A percentile compares a stretch with the other conserved stretches of the same genome.
phyloP scores from a whole-genome alignment of 352 stramenopile species.

The Pythium utonaiense region DNA sequence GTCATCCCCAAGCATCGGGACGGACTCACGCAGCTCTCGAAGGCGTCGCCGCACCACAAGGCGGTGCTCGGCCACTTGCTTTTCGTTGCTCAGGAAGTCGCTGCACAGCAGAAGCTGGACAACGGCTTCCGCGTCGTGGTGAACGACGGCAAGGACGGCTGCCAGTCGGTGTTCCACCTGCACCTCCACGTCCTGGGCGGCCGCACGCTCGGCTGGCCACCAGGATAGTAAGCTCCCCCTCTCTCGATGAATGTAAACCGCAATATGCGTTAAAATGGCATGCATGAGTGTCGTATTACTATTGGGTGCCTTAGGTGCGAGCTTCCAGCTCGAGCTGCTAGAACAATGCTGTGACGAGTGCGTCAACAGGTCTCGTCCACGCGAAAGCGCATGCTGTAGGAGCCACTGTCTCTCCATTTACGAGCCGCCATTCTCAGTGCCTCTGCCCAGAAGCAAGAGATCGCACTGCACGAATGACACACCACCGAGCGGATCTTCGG shows the following conservation, averaged over 20 bases:
- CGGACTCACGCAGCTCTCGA: slow-evolving; percentile 89
- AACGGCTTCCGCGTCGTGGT: slow-evolving; percentile 96
- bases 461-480: too few species aligned
- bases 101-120: slow-evolving; percentile 88
- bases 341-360: too few species aligned
- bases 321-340: too few species aligned
- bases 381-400: too few species aligned
- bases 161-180: slow-evolving; percentile 87
- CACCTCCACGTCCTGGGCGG: slow-evolving; percentile 95
- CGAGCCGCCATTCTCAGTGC: too few species aligned
- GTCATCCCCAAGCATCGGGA: slow-evolving; percentile 96
- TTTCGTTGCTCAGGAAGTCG: slow-evolving; percentile 91
- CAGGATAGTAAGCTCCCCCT: slow-evolving; percentile 51
- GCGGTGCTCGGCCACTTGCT: slow-evolving; percentile 93
- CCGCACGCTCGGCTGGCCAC: slow-evolving; percentile 92
- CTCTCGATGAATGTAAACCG: not conserved
- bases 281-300: too few species aligned
- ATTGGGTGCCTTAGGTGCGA: too few species aligned
- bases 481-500: too few species aligned
- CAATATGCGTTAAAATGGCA: not conserved
- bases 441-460: too few species aligned
- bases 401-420: too few species aligned
- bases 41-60: slow-evolving; percentile 92
- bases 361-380: too few species aligned
- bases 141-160: slow-evolving; percentile 96